These are phyloP conservation scores for Phoma sp. DNA, from an alignment of 2,329 filamentous ascomycete genomes.

Conservation along the genomic window DNA sequence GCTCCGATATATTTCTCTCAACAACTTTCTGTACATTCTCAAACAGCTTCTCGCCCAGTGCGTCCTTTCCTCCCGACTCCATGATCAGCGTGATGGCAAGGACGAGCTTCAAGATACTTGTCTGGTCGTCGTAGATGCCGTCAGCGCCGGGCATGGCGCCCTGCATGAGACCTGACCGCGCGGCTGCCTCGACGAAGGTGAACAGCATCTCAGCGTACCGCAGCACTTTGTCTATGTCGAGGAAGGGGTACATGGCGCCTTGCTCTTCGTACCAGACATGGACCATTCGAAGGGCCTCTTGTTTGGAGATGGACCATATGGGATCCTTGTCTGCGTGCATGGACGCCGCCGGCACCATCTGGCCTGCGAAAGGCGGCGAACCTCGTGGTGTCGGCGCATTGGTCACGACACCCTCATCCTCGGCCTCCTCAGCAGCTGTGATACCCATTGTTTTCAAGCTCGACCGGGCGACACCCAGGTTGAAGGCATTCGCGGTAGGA, in stretches of 20 bases:
- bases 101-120: conserved; percentile 80
- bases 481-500: conserved; percentile 84
- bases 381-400: conserved; percentile 60
- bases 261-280: conserved; percentile 87
- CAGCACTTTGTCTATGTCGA: conserved; percentile 75
- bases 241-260: conserved; percentile 87
- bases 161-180: conserved; percentile 64
- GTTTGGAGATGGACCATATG: conserved; percentile 76
- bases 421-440: conserved; percentile 64
- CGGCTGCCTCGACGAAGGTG: conserved; percentile 73
- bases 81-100: conserved; percentile 78
- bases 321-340: conserved; percentile 69
- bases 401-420: conserved; percentile 64
- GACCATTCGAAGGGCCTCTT: conserved; percentile 81
- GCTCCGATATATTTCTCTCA: conserved; percentile 67
- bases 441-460: conserved; percentile 92
- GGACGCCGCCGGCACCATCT: conserved; percentile 17
- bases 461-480: conserved; percentile 82
- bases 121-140: conserved; percentile 66
- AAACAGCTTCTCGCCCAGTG: conserved; percentile 74
- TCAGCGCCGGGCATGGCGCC: conserved; percentile 61
- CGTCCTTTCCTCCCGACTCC: conserved; percentile 79
- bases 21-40: conserved; percentile 74
- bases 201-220: conserved; percentile 73
- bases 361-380: conserved; percentile 43